Conservation (phyloP, 495 filamentous ascomycete species). For the Penicillium lividum region DNA sequence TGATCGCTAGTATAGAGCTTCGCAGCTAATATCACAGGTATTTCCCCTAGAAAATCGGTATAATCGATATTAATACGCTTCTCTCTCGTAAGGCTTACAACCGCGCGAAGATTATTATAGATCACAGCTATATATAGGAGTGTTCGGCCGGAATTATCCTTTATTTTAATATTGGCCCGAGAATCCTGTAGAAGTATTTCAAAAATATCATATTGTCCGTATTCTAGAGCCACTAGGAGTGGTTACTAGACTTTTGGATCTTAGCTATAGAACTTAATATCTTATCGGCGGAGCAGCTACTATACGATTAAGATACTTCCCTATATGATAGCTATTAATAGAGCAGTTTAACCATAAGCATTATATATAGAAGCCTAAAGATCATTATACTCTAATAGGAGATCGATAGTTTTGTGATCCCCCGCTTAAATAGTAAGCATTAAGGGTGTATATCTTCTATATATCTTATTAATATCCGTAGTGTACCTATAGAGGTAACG, state of each 20-base stretch:
- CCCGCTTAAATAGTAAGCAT: neutral
- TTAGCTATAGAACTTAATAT: neutral
- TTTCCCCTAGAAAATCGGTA: too few relatives aligned
- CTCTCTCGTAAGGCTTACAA: too few relatives aligned
- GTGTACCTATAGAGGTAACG: neutral
- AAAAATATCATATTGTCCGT: too few relatives aligned
- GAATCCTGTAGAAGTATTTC: too few relatives aligned
- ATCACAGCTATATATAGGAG: too few relatives aligned
- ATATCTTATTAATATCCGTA: neutral
- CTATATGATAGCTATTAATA: neutral
- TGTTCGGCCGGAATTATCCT: too few relatives aligned
- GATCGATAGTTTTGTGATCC: neutral
- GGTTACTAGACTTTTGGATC: neutral
- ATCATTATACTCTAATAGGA: neutral
- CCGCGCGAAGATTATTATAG: too few relatives aligned
- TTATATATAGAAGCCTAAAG: neutral
- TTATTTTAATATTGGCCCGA: too few relatives aligned
- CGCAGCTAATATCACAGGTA: too few relatives aligned
- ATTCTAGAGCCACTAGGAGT: too few relatives aligned
- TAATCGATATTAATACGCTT: too few relatives aligned
- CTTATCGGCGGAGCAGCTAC: neutral
- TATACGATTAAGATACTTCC: neutral
- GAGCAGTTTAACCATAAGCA: neutral
- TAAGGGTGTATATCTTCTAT: neutral
- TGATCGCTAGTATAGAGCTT: too few relatives aligned